Evolutionary conservation across 306 rosid genomes (phyloP).

Genomic region (Vigna nakashimae): DNA sequence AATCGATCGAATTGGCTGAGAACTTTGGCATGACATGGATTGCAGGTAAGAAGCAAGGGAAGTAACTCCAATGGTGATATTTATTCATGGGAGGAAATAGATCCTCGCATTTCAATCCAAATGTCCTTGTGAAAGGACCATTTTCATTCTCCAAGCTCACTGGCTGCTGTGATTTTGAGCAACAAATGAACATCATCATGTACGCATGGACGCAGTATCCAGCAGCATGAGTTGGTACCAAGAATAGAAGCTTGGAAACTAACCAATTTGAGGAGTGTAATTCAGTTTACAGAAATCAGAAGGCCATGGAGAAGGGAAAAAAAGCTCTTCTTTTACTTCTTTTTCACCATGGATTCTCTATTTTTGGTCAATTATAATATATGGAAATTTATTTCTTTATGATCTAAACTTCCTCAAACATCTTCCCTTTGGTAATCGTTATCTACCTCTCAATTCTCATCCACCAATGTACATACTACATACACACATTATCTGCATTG

Average conservation of each 20-base stretch:
- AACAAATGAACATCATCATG: slow-evolving; percentile 34
- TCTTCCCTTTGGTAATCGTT: background rate
- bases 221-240: slow-evolving; percentile 39
- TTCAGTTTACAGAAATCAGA: slow-evolving; percentile 25
- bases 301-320: slow-evolving; percentile 27
- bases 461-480: background rate
- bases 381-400: slow-evolving; percentile 32
- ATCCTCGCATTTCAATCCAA: slow-evolving; percentile 24
- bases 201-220: background rate
- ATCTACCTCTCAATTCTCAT: slow-evolving; percentile 21
- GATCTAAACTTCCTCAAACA: slow-evolving; percentile 18
- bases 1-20: background rate
- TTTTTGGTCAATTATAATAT: slow-evolving; percentile 43
- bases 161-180: slow-evolving; percentile 37
- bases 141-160: slow-evolving; percentile 38
- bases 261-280: slow-evolving; percentile 30
- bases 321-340: background rate
- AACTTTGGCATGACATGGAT: slow-evolving; percentile 9
- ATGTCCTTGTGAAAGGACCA: slow-evolving; percentile 36
- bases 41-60: slow-evolving; percentile 72
- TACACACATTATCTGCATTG: background rate
- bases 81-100: background rate
- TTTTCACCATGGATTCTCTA: slow-evolving; percentile 32
- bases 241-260: slow-evolving; percentile 42
- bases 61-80: too few relatives aligned